Conservation (phyloP, 2,329 filamentous ascomycete genomes). For the Ophiostoma quercus region DNA sequence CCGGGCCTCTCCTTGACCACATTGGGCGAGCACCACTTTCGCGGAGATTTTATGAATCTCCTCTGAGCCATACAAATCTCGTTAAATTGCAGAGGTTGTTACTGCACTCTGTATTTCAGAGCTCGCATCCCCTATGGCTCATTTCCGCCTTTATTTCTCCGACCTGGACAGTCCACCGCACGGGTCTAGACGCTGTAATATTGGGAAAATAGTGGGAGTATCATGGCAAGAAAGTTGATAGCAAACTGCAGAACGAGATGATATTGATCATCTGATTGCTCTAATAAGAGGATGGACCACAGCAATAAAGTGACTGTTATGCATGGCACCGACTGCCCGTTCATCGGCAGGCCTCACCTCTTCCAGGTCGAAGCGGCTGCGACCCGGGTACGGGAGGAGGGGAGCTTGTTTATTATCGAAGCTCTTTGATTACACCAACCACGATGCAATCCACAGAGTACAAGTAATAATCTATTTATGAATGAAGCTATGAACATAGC, state of each 20-base stretch:
- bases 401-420: background rate
- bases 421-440: background rate
- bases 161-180: background rate
- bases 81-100: background rate
- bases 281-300: background rate
- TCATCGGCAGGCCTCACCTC: background rate
- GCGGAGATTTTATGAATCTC: constrained; percentile 1
- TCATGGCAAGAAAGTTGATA: background rate
- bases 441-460: too few species aligned
- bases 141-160: background rate
- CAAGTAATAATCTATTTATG: background rate
- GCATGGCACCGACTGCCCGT: background rate
- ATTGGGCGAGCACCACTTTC: constrained; percentile 5
- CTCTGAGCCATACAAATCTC: background rate
- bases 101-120: background rate
- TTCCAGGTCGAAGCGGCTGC: background rate
- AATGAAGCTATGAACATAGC: background rate
- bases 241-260: background rate
- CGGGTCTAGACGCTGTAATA: background rate
- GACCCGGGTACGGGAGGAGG: background rate
- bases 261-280: background rate
- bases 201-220: background rate
- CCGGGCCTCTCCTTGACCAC: background rate
- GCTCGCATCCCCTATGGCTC: background rate
- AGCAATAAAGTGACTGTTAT: background rate